These are phyloP conservation scores for Nigrospora oryzae DNA, from an alignment of 2,329 filamentous ascomycete species.

Conservation along the genomic window DNA sequence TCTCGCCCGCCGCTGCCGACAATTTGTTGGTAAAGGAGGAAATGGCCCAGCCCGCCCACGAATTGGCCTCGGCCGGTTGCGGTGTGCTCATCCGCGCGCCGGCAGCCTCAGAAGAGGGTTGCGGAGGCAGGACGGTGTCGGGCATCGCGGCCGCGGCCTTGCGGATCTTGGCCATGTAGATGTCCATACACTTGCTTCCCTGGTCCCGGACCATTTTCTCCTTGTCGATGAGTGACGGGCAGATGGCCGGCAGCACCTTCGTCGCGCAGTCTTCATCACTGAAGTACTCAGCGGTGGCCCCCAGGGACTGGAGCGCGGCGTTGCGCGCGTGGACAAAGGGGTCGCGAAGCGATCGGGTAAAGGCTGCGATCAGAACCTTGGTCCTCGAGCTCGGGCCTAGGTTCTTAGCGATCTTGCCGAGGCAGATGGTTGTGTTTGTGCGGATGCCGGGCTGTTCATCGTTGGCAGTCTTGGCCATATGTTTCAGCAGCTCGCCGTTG, in stretches of 20 bases:
- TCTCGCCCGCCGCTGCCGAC: conserved; percentile 76
- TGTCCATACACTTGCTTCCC: conserved; percentile 79
- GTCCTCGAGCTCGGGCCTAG: conserved; percentile 68
- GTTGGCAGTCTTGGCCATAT: conserved; percentile 92
- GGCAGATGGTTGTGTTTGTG: conserved; percentile 95
- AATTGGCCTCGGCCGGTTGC: conserved; percentile 49
- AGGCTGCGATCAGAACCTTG: conserved; percentile 90
- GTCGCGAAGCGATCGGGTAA: conserved; percentile 79
- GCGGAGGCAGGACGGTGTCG: conserved; percentile 67
- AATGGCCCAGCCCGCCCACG: conserved; percentile 95
- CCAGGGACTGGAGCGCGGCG: conserved; percentile 77
- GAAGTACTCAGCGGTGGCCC: conserved; percentile 79
- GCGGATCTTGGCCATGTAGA: conserved; percentile 74
- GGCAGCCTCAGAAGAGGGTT: conserved; percentile 41
- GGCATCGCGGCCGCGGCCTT: conserved; percentile 71
- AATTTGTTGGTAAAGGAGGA: conserved; percentile 97
- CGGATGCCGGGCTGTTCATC: conserved; percentile 96
- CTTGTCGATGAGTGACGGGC: conserved; percentile 81
- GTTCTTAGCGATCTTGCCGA: conserved; percentile 92
- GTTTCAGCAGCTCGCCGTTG: conserved; percentile 84
- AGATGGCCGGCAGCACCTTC: conserved; percentile 76
- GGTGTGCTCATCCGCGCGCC: conserved; percentile 71
- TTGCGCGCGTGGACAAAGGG: conserved; percentile 93
- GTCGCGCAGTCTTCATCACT: conserved; percentile 81
- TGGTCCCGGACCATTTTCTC: conserved; percentile 93